Evolutionary conservation across 805 yeast genomes (phyloP).

Genomic region (Candida anglica): DNA sequence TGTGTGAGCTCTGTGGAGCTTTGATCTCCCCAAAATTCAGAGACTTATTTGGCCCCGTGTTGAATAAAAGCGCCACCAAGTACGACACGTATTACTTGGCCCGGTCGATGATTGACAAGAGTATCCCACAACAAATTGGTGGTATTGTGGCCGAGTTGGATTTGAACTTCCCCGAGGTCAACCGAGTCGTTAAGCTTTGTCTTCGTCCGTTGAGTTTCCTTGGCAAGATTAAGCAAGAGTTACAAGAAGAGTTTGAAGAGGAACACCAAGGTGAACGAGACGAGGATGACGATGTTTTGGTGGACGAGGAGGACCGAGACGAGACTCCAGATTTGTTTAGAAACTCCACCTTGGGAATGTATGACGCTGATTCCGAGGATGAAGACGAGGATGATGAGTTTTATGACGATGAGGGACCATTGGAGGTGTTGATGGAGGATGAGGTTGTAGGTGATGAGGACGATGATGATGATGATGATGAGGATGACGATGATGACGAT

Average conservation of each 20-base stretch:
- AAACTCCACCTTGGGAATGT: conserved; percentile 93
- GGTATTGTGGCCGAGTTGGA: conserved; percentile 63
- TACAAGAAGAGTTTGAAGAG: conserved; percentile 55
- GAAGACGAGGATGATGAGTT: conserved; percentile 49
- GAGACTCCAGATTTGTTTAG: conserved; percentile 80
- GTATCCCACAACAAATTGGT: conserved; percentile 55
- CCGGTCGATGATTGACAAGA: conserved; percentile 64
- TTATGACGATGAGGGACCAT: conserved; percentile 26
- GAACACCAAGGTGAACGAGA: conserved; percentile 49
- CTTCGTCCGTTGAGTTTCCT: conserved; percentile 56
- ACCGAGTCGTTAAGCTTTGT: conserved; percentile 53
- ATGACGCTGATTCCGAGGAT: conserved; percentile 71
- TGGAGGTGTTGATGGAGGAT: conserved; percentile 38
- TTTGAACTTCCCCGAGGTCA: conserved; percentile 66
- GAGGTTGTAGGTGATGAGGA: conserved; percentile 25
- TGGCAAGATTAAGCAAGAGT: conserved; percentile 53
- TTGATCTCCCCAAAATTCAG: conserved; percentile 41
- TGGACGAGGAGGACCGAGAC: conserved; percentile 52
- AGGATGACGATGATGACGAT: conserved; percentile 17
- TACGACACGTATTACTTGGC: conserved; percentile 64
- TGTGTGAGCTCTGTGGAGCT: conserved; percentile 46
- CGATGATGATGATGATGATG: conserved; percentile 18
- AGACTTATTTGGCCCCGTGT: conserved; percentile 38
- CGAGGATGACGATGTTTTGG: conserved; percentile 28
- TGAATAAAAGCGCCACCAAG: conserved; percentile 45